Percentiles rank a stretch among this genome's conserved stretches.
Conservation (phyloP, 306 rosid genomes). For the Castanospermum australe region DNA sequence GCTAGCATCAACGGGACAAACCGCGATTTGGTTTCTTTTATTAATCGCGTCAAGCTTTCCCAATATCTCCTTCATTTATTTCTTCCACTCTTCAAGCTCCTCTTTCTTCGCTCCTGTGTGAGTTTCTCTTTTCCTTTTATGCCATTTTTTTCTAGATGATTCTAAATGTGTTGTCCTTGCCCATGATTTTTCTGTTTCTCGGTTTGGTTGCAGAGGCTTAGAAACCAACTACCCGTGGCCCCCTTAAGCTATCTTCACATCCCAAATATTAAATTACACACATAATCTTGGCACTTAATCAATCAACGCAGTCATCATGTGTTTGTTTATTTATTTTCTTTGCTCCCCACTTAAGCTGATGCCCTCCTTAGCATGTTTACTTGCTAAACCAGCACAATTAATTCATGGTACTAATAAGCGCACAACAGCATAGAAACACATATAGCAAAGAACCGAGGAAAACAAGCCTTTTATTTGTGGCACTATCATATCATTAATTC, state of each 20-base stretch:
- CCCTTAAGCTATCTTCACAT: not conserved
- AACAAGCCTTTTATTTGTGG: conserved; percentile 9
- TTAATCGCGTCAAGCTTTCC: no score
- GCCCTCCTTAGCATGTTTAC: not conserved
- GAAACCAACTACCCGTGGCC: not conserved
- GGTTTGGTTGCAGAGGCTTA: not conserved
- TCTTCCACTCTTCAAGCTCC: not conserved
- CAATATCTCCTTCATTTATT: no score
- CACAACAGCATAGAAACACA: not conserved
- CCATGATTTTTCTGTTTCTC: not conserved
- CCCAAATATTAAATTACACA: not conserved
- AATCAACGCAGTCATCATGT: not conserved
- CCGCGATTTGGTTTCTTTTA: not conserved
- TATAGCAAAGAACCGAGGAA: not conserved
- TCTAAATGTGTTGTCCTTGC: not conserved
- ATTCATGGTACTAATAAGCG: not conserved
- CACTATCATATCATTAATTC: not conserved
- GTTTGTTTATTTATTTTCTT: not conserved
- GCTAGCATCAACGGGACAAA: no score
- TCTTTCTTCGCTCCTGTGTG: not conserved
- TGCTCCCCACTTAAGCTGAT: not conserved
- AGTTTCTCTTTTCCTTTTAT: not conserved
- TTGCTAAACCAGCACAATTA: not conserved
- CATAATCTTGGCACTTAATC: not conserved
- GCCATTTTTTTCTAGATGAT: not conserved